Evolutionary conservation across 257 asterid genomes (phyloP).

Genomic region (Nicotiana obtusifolia): DNA sequence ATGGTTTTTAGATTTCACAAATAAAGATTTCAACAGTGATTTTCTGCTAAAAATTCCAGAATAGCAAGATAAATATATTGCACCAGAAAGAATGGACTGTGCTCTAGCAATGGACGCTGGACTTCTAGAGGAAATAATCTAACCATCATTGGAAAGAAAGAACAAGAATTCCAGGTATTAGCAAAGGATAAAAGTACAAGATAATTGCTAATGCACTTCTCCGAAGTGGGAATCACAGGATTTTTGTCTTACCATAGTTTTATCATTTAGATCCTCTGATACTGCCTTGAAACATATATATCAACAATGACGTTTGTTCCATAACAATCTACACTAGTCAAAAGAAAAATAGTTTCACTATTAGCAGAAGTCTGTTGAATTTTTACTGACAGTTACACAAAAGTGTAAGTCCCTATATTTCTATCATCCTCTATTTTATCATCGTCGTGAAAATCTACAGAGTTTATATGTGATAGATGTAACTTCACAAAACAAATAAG

Average conservation of each 20-base stretch:
- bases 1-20: too few species aligned
- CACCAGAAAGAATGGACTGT: slow-evolving; percentile 77
- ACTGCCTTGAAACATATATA: slow-evolving; percentile 52
- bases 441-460: background rate
- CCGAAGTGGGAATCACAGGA: background rate
- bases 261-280: slow-evolving; percentile 51
- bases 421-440: background rate
- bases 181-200: slow-evolving; percentile 17
- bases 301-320: slow-evolving; percentile 50
- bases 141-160: slow-evolving; percentile 25
- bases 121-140: slow-evolving; percentile 81
- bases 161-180: slow-evolving; percentile 18
- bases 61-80: slow-evolving; percentile 21
- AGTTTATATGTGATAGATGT: too few species aligned
- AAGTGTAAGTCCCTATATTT: background rate
- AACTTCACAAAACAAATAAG: background rate
- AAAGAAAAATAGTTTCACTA: slow-evolving; percentile 12
- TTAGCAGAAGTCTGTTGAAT: slow-evolving; percentile 6
- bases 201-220: slow-evolving; percentile 7
- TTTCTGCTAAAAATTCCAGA: background rate
- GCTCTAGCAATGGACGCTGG: slow-evolving; percentile 57
- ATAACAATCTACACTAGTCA: slow-evolving; percentile 52
- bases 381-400: background rate
- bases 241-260: slow-evolving; percentile 50
- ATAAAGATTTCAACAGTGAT: too few species aligned